phyloP scores from a whole-genome alignment of 2,329 filamentous ascomycete genomes.

The Sporothrix mexicana region DNA sequence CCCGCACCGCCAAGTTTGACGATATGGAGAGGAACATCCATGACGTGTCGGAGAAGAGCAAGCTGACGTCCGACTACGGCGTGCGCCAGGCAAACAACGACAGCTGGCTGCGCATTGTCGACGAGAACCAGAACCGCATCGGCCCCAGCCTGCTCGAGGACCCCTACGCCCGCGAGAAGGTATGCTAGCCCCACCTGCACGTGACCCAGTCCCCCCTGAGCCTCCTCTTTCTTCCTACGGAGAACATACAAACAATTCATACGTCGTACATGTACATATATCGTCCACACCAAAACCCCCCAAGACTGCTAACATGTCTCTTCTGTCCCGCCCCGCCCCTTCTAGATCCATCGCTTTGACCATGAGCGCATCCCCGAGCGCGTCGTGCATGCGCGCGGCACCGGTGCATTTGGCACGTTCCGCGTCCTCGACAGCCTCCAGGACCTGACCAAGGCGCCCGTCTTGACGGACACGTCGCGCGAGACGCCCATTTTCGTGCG shows the following conservation, averaged over 20 bases:
- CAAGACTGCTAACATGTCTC: too few species aligned
- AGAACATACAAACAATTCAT: too few species aligned
- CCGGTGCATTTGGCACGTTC: constrained; percentile 58
- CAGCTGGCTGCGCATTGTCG: constrained; percentile 73
- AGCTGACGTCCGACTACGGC: constrained; percentile 78
- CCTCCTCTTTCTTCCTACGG: too few species aligned
- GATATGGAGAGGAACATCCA: constrained; percentile 66
- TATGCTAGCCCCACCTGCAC: too few species aligned
- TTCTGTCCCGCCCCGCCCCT: too few species aligned
- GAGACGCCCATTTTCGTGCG: constrained; percentile 72
- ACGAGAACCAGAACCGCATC: constrained; percentile 58
- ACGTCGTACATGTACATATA: too few species aligned
- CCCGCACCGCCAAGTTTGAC: constrained; percentile 59
- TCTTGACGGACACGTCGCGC: constrained; percentile 66
- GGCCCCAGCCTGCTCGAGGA: constrained; percentile 77
- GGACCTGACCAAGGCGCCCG: constrained; percentile 66
- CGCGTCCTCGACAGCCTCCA: constrained; percentile 67
- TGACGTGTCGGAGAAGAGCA: constrained; percentile 61
- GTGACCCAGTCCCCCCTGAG: too few species aligned
- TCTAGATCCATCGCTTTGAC: constrained; percentile 72
- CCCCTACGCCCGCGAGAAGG: constrained; percentile 71
- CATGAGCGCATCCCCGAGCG: constrained; percentile 54
- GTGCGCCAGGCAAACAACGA: constrained; percentile 75
- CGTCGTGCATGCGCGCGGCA: constrained; percentile 45
- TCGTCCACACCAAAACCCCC: too few species aligned